Conservation (phyloP, 768 basidiomycete species). For the Rhodocollybia butyracea region DNA sequence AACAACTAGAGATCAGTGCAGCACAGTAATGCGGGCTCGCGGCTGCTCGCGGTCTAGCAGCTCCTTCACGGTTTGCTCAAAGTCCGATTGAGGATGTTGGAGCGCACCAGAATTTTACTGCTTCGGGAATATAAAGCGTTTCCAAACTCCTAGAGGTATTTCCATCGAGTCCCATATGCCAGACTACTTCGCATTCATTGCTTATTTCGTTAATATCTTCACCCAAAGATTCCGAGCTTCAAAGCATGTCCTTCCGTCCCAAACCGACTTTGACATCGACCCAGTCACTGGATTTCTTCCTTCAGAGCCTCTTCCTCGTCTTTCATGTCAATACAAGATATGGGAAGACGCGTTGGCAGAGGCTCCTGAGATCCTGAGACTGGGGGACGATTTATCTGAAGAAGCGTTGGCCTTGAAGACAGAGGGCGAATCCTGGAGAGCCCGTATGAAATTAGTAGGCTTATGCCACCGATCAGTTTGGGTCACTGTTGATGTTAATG, state of each 20-base stretch:
- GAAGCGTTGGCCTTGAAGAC: slow-evolving; percentile 45
- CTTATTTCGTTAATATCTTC: too few species aligned
- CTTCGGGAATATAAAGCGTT: too few species aligned
- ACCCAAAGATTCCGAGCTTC: too few species aligned
- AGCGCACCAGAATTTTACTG: too few species aligned
- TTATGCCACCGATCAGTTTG: slow-evolving; percentile 36
- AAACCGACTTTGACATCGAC: slow-evolving; percentile 54
- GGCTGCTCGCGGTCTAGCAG: too few species aligned
- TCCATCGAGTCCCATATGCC: too few species aligned
- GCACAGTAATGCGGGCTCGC: too few species aligned
- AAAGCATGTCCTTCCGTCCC: slow-evolving; percentile 29
- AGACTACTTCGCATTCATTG: too few species aligned
- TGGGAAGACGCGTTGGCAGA: slow-evolving; percentile 72
- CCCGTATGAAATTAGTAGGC: slow-evolving; percentile 37
- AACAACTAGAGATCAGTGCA: too few species aligned
- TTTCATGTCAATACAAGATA: slow-evolving; percentile 48
- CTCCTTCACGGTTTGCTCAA: too few species aligned
- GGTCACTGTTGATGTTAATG: slow-evolving; percentile 9
- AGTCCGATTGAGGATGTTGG: too few species aligned
- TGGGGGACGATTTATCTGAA: slow-evolving; percentile 54
- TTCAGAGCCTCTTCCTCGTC: slow-evolving; percentile 49
- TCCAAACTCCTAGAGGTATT: too few species aligned
- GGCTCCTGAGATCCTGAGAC: slow-evolving; percentile 50
- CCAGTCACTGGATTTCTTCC: slow-evolving; percentile 85
- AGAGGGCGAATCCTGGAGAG: slow-evolving; percentile 66